Base-by-base conservation (phyloP, 768 basidiomycete species). In the Dioszegia hungarica region DNA sequence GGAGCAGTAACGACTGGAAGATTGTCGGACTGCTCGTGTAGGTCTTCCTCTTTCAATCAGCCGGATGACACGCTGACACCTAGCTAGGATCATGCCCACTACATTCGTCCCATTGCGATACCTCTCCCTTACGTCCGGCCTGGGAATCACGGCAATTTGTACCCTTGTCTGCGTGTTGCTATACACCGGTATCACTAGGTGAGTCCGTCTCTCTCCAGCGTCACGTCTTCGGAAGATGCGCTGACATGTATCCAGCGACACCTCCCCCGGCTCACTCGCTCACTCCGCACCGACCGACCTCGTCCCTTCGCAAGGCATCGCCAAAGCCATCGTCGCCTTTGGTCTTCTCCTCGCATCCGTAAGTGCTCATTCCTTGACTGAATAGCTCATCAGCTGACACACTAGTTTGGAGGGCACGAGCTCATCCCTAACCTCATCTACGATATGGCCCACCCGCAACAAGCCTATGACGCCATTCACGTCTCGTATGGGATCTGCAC, bases 371-470 rank as follows among this genome's bases (percentile, higher is more conserved):
- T 56, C 9, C 6, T n/a, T n/a, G n/a, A n/a, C n/a, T n/a, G n/a
- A n/a, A n/a, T n/a, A n/a, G n/a, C n/a, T n/a, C n/a, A n/a, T n/a
- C 34, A 33, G 17, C 31, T 49, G 29, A 36, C 27, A 14, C n/a
- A 27, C 6, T 36, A 68, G 54, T 74, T 71, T 43, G 68, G 70
- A 12, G 73, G 73, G 12, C 73, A 75, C 50, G 67, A 62, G 10
- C 57, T 75, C 17, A 59, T 75, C 4, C 71, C 73, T 0, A 67
- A 60, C 31, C 33, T 75, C 24, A 64, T 75, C 9, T 52, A 55
- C 10, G 74, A 75, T 56, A 73, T 72, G 72, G 62, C 64, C 39
- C 50, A 73, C 41, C 72, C 70, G 22, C 46, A 59, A 41, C 57
- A 66, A 29, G 72, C 70, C 27, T 63, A 65, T 48, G 56, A 57